phyloP scores from a whole-genome alignment of 768 basidiomycete genomes.

The Coprinellus aureogranulatus region DNA sequence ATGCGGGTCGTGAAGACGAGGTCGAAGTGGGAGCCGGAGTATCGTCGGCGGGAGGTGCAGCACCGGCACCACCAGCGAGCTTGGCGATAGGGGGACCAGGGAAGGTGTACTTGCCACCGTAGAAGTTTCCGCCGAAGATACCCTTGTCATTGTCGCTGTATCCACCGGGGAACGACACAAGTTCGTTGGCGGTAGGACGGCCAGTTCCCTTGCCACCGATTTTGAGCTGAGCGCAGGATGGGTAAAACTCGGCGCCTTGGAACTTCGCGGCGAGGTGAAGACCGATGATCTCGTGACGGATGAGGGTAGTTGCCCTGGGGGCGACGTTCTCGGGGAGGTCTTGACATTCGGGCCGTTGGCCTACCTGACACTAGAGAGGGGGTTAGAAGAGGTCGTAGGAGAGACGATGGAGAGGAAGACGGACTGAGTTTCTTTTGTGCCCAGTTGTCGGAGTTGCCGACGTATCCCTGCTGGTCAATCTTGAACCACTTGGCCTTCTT shows the following conservation, averaged over 20 bases:
- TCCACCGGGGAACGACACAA: slow-evolving; percentile 69
- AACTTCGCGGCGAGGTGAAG: slow-evolving; percentile 57
- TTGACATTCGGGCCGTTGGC: slow-evolving; percentile 38
- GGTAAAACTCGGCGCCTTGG: slow-evolving; percentile 80
- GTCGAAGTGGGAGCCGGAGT: background rate
- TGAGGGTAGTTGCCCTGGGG: slow-evolving; percentile 67
- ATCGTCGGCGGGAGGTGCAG: slow-evolving; percentile 3
- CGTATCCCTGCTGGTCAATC: slow-evolving; percentile 52
- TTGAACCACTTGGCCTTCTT: slow-evolving; percentile 72
- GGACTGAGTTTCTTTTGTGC: slow-evolving; percentile 45
- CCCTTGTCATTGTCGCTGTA: slow-evolving; percentile 72
- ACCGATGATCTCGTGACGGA: slow-evolving; percentile 79
- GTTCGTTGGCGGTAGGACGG: slow-evolving; percentile 42
- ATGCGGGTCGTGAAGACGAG: background rate
- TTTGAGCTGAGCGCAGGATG: slow-evolving; percentile 60
- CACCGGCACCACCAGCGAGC: slow-evolving; percentile 27
- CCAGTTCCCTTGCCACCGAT: slow-evolving; percentile 56
- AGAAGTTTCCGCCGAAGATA: slow-evolving; percentile 56
- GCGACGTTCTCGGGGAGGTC: slow-evolving; percentile 54
- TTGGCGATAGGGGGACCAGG: slow-evolving; percentile 52
- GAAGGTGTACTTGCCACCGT: slow-evolving; percentile 37
- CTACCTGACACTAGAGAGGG: slow-evolving; percentile 33
- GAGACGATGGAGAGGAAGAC: background rate
- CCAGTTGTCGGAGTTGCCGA: slow-evolving; percentile 42
- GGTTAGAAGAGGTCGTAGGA: background rate